Conservation (phyloP, 2,329 filamentous ascomycete genomes). For the Pseudocercospora vitis region DNA sequence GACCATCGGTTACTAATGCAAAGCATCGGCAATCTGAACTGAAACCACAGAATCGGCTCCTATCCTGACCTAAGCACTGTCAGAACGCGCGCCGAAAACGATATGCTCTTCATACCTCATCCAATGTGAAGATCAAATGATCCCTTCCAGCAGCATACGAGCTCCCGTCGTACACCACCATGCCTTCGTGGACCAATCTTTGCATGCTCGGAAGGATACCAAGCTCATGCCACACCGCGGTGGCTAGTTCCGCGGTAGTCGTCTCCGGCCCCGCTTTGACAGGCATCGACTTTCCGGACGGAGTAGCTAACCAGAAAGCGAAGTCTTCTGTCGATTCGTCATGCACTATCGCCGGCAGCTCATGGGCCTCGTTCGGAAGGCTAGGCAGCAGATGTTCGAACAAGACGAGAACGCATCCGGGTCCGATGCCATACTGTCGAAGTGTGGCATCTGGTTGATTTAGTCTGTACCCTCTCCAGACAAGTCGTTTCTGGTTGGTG, state of each 20-base stretch:
- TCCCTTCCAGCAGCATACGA: slow-evolving; percentile 7
- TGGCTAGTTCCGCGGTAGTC: slow-evolving; percentile 15
- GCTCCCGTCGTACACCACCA: slow-evolving; percentile 17
- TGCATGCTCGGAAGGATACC: slow-evolving; percentile 13
- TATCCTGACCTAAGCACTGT: background rate
- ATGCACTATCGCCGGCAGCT: background rate
- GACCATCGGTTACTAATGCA: too few relatives aligned
- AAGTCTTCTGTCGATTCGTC: slow-evolving; percentile 2
- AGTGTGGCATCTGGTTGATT: slow-evolving; percentile 23
- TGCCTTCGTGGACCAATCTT: slow-evolving; percentile 9
- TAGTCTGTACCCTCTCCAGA: slow-evolving; percentile 20
- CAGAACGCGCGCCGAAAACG: too few relatives aligned
- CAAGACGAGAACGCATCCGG: slow-evolving; percentile 5
- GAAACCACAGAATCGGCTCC: background rate
- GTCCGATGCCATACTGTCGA: slow-evolving; percentile 13
- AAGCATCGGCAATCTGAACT: slow-evolving; percentile 1
- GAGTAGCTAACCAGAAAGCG: slow-evolving; percentile 13
- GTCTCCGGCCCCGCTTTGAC: slow-evolving; percentile 7
- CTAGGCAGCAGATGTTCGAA: slow-evolving; percentile 7
- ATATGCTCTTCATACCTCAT: slow-evolving; percentile 11
- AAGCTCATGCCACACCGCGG: slow-evolving; percentile 8
- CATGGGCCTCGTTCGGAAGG: background rate
- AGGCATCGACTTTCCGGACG: slow-evolving; percentile 8
- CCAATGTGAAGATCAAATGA: slow-evolving; percentile 10
- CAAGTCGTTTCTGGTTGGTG: slow-evolving; percentile 17